Evolutionary conservation across 495 filamentous ascomycete genomes (phyloP).

Genomic region (Penicillium mononematosum): DNA sequence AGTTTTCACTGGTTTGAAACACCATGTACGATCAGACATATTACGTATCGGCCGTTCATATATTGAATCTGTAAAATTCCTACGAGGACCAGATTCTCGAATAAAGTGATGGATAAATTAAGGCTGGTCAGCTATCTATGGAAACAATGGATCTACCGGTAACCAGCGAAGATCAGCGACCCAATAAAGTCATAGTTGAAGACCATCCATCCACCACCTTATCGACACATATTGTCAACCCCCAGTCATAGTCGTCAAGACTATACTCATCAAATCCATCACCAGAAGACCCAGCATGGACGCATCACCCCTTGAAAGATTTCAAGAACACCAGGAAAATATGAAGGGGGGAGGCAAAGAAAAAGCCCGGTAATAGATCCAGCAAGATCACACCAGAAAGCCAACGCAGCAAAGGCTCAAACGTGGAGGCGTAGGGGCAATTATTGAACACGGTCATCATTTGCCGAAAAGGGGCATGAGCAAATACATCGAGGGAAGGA

Average conservation of each 20-base stretch:
- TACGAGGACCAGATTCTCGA: conserved; percentile 1
- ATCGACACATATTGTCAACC: conserved; percentile 11
- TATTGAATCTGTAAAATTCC: neutral
- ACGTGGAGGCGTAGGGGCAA: conserved; percentile 13
- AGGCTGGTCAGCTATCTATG: conserved; percentile 10
- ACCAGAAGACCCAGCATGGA: conserved; percentile 9
- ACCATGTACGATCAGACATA: neutral
- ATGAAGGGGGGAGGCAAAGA: neutral
- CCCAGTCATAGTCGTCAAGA: conserved; percentile 2
- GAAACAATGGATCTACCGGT: neutral
- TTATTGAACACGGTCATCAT: conserved; percentile 17
- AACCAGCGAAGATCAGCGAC: conserved; percentile 1
- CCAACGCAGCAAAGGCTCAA: conserved; percentile 17
- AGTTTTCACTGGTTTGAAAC: too few species aligned
- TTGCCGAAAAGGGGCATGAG: conserved; percentile 19
- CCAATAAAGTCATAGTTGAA: conserved; percentile 12
- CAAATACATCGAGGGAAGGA: conserved; percentile 18
- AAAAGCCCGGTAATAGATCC: conserved; percentile 8
- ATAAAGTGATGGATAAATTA: conserved; percentile 20
- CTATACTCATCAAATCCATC: conserved; percentile 1
- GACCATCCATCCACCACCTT: conserved; percentile 12
- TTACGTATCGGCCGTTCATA: neutral
- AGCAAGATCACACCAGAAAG: conserved; percentile 11
- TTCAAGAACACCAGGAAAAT: conserved; percentile 10
- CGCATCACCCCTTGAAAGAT: conserved; percentile 12